A percentile compares a stretch with the other conserved stretches of the same genome.
These are phyloP conservation scores for Mercurialis annua DNA, from an alignment of 345 rosid species.

Conservation along the genomic window DNA sequence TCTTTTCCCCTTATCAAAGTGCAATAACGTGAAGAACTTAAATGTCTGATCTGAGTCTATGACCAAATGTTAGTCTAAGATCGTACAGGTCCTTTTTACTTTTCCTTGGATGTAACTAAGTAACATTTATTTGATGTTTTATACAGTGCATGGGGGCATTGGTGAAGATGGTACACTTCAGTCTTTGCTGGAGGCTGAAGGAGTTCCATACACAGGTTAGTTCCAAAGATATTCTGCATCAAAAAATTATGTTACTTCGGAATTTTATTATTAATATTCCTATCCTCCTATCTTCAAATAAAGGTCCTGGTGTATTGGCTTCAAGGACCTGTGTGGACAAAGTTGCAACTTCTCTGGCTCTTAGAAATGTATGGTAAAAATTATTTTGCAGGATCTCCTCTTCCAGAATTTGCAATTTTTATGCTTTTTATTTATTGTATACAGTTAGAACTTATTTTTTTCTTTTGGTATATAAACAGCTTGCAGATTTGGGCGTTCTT, in stretches of 20 bases:
- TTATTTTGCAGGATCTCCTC: not conserved
- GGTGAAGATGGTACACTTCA: conserved; percentile 98
- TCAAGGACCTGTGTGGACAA: conserved; percentile 92
- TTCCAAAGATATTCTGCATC: conserved; percentile 6
- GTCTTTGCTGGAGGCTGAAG: conserved; percentile 68
- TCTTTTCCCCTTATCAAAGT: conserved; percentile 6
- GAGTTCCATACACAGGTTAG: conserved; percentile 78
- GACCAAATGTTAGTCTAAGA: not conserved
- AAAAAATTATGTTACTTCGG: not conserved
- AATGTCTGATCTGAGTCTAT: not conserved
- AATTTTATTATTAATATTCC: conserved; percentile 13
- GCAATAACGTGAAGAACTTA: not conserved
- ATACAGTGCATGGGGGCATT: conserved; percentile 89
- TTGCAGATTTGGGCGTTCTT: conserved; percentile 68
- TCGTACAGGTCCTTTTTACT: not conserved
- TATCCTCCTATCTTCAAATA: conserved; percentile 19
- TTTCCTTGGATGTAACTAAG: not conserved
- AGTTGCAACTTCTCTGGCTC: conserved; percentile 74
- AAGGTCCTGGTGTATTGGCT: conserved; percentile 86
- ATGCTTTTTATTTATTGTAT: not conserved
- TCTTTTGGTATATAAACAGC: conserved; percentile 43
- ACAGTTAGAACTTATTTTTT: conserved; percentile 7
- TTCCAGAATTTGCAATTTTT: not conserved
- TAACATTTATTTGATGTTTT: conserved; percentile 18
- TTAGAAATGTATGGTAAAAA: conserved; percentile 57